These are phyloP conservation scores for Trametes cubensis DNA, from an alignment of 768 basidiomycete genomes.

Conservation along the genomic window DNA sequence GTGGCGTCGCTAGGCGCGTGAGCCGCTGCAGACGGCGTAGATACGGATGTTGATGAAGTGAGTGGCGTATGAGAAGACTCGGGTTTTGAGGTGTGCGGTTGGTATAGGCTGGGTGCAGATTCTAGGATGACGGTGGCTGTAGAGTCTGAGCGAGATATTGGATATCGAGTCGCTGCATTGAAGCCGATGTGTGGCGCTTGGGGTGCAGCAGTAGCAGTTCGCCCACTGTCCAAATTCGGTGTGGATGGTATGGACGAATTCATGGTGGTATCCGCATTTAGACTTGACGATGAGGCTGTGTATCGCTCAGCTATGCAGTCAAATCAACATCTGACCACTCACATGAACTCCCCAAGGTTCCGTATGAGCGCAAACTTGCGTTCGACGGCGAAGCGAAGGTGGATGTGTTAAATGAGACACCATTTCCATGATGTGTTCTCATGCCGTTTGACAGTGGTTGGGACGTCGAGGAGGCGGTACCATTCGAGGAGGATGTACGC, in stretches of 20 bases:
- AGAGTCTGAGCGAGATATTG: slow-evolving; percentile 20
- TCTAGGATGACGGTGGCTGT: slow-evolving; percentile 20
- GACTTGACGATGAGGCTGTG: slow-evolving; percentile 10
- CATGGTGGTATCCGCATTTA: not conserved
- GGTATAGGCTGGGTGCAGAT: not conserved
- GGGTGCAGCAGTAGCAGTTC: not conserved
- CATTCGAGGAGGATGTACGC: slow-evolving; percentile 3
- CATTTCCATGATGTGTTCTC: not conserved
- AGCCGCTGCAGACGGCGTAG: not conserved
- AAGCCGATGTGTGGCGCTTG: slow-evolving; percentile 17
- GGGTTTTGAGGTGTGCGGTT: not conserved
- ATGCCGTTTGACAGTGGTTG: not conserved
- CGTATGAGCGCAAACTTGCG: not conserved
- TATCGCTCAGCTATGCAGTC: not conserved
- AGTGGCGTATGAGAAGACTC: not conserved
- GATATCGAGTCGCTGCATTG: slow-evolving; percentile 15
- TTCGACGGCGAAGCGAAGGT: not conserved
- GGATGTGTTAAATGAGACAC: not conserved
- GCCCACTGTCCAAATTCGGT: slow-evolving; percentile 1
- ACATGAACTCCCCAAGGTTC: slow-evolving; percentile 5
- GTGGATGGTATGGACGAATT: slow-evolving; percentile 12
- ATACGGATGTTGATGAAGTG: not conserved
- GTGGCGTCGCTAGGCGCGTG: not conserved
- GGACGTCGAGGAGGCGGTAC: not conserved
- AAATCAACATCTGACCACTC: not conserved